phyloP scores from a whole-genome alignment of 164 flowering plant species.

The Akebia trifoliata region DNA sequence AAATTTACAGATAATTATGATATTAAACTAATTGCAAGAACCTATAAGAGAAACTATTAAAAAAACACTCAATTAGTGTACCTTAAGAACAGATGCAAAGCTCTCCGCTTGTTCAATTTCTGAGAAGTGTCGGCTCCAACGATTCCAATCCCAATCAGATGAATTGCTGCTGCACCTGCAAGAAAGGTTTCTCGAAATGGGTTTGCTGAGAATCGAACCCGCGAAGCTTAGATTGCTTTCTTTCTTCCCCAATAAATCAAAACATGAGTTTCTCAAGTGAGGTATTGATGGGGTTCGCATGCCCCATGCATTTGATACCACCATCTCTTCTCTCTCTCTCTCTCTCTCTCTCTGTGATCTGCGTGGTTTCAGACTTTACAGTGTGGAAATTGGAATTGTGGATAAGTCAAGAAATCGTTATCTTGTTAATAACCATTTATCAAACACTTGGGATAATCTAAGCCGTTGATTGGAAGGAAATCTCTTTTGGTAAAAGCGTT shows the following conservation, averaged over 20 bases:
- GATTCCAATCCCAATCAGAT: constrained; percentile 80
- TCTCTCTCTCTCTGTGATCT: constrained; percentile 6
- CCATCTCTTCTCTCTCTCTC: constrained; percentile 25
- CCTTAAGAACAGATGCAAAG: constrained; percentile 77
- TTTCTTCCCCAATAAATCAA: constrained; percentile 6
- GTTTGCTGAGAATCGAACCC: constrained; percentile 8
- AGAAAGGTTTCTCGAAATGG: constrained; percentile 4
- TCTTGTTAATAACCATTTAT: too few species aligned
- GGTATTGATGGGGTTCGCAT: constrained; percentile 22
- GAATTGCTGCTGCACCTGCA: constrained; percentile 34
- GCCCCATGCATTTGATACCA: constrained; percentile 27
- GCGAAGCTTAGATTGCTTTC: constrained; percentile 5
- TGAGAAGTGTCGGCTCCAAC: constrained; percentile 78
- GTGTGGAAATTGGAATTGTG: too few species aligned
- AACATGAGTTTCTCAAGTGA: constrained; percentile 14
- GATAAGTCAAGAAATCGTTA: too few species aligned
- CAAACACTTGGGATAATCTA: too few species aligned
- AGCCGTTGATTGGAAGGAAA: too few species aligned
- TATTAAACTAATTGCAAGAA: too few species aligned
- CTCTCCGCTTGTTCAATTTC: constrained; percentile 82
- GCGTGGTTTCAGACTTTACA: too few species aligned
- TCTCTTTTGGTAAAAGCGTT: too few species aligned
- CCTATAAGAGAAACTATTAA: too few species aligned
- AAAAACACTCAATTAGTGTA: constrained; percentile 9
- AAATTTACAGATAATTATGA: too few species aligned